phyloP scores from a whole-genome alignment of 2,329 filamentous ascomycete genomes.

The Cladosporium colombiae region DNA sequence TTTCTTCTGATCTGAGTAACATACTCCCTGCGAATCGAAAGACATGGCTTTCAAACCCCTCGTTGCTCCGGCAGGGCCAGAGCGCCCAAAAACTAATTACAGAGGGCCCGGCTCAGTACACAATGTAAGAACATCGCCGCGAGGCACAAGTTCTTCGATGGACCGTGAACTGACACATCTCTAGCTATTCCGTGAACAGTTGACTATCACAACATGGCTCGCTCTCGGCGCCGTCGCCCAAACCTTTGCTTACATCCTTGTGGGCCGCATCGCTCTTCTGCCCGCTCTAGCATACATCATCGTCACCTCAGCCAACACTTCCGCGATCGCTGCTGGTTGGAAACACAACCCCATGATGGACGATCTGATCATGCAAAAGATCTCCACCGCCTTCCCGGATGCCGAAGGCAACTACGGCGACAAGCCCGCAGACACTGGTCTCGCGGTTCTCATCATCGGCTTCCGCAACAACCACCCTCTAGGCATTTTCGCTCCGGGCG shows the following conservation, averaged over 20 bases:
- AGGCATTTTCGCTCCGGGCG: conserved; percentile 51
- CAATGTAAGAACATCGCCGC: background rate
- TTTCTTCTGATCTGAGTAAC: background rate
- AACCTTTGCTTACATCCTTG: conserved; percentile 38
- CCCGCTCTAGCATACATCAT: conserved; percentile 39
- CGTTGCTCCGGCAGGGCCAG: background rate
- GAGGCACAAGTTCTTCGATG: background rate
- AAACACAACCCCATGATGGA: conserved; percentile 44
- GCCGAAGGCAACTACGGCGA: conserved; percentile 34
- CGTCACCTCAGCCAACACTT: conserved; percentile 37
- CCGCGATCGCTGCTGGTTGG: conserved; percentile 38
- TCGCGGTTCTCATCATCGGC: conserved; percentile 45
- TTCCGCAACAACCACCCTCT: conserved; percentile 45
- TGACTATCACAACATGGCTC: conserved; percentile 46
- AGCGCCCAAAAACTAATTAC: conserved; percentile 6
- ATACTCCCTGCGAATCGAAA: background rate
- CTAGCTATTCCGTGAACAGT: conserved; percentile 40
- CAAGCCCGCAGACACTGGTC: conserved; percentile 34
- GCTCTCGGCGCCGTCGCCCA: conserved; percentile 44
- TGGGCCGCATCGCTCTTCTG: conserved; percentile 39
- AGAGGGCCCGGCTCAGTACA: background rate
- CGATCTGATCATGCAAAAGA: conserved; percentile 39
- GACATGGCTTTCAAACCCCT: conserved; percentile 17
- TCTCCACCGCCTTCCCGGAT: conserved; percentile 43
- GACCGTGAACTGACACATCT: background rate